Conservation (phyloP, 768 basidiomycete species). For the Termitomyces sp. region DNA sequence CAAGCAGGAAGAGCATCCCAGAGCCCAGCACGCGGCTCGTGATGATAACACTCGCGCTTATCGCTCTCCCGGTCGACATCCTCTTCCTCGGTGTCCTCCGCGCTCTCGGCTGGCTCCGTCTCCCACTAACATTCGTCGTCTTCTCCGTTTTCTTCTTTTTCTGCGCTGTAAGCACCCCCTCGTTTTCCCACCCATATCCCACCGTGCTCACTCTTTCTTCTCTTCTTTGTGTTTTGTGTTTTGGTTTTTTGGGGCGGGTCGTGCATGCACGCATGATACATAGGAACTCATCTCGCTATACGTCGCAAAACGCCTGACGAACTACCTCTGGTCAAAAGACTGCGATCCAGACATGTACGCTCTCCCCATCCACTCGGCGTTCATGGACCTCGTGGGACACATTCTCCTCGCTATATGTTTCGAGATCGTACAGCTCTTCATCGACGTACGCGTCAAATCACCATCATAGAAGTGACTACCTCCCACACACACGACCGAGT, state of each 20-base stretch:
- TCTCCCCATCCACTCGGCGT: constrained; percentile 86
- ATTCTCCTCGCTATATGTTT: constrained; percentile 76
- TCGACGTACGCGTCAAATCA: not conserved
- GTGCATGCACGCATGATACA: no score
- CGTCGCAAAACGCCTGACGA: constrained; percentile 65
- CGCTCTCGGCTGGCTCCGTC: constrained; percentile 73
- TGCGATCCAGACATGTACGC: constrained; percentile 93
- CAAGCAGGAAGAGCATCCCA: constrained; percentile 15
- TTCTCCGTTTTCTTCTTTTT: constrained; percentile 73
- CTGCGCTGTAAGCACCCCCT: constrained; percentile 57
- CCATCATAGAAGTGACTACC: not conserved
- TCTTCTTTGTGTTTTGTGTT: not conserved
- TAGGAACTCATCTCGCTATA: constrained; percentile 71
- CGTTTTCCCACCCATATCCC: constrained; percentile 5
- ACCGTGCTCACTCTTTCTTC: not conserved
- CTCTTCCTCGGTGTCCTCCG: constrained; percentile 69
- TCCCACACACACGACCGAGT: no score
- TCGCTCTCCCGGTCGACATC: constrained; percentile 80
- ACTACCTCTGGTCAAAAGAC: constrained; percentile 73
- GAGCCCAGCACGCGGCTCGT: constrained; percentile 52
- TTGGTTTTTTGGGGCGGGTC: no score
- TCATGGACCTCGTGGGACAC: constrained; percentile 86
- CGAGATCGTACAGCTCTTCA: constrained; percentile 53
- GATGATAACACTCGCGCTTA: constrained; percentile 64
- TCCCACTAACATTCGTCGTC: constrained; percentile 66